These are phyloP conservation scores for Chytriomyces hyalinus DNA, from an alignment of 192 early-diverging fungal genomes.

Conservation along the genomic window DNA sequence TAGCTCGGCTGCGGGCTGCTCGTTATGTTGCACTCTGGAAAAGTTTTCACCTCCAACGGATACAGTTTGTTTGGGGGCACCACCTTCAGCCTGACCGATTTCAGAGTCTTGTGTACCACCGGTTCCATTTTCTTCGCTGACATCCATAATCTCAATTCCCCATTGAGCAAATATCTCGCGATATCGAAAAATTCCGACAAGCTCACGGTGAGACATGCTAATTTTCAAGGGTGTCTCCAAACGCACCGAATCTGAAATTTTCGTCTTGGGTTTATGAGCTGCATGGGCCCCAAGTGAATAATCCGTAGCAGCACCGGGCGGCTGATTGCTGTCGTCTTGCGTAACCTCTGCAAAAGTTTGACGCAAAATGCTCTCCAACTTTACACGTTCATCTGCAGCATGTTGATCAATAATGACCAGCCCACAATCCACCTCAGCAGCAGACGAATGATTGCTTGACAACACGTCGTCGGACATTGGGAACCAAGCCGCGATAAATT, in stretches of 20 bases:
- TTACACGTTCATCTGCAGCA: constrained; percentile 78
- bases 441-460: background rate
- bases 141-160: constrained; percentile 50
- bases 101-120: background rate
- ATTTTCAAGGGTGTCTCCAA: constrained; percentile 54
- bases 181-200: constrained; percentile 33
- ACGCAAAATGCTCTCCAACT: constrained; percentile 63
- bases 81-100: background rate
- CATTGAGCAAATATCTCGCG: constrained; percentile 45
- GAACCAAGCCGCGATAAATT: constrained; percentile 64
- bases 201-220: constrained; percentile 46
- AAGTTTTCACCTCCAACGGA: background rate
- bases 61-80: background rate
- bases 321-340: background rate
- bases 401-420: constrained; percentile 78
- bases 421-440: background rate
- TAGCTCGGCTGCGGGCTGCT: background rate
- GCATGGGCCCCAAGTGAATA: background rate
- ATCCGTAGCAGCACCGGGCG: background rate
- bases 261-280: background rate
- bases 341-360: constrained; percentile 3
- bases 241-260: constrained; percentile 38
- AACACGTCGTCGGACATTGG: background rate
- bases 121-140: background rate
- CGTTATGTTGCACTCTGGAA: background rate